Base-by-base conservation (phyloP, 2,329 filamentous ascomycete genomes). In the Fusarium ambrosium region DNA sequence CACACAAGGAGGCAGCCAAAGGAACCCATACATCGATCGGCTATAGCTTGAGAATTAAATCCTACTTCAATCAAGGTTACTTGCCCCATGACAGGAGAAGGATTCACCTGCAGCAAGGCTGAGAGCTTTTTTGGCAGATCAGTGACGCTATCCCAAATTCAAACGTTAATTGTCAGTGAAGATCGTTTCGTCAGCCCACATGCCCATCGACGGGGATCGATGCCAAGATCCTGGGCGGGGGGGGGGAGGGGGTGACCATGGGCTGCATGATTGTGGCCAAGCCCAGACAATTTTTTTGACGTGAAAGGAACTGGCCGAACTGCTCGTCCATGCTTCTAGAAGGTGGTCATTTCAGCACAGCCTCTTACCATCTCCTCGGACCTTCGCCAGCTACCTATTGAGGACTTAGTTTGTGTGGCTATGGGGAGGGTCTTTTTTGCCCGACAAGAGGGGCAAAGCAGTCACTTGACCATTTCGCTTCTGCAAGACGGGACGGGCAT, bases 391-490 rank as follows among this genome's bases (percentile, higher is more conserved):
- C 11, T 53, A 10, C 45, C 22, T 51, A 29, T 32, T 20, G 18
- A 13, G 27, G 48, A 4, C 27, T 29, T 32, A n/a, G 48, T 20
- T 32, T 14, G 32, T 29, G 48, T 53, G 48, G 48, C 48, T 53
- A 53, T 53, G 48, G 39, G 48, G 39, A 18, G n/a, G 24, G 48
- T 20, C 27, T 32, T 32, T 32, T 32, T 53, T 37, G 34, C 55
- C 22, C 20, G 8, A 37, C 16, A 34, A 58, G 53, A 59, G 22
- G 55, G 55, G 22, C 32, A 36, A 39, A 16, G 36, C 55, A 39
- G 55, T 59, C 55, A 41, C 36, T 59, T 41, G 55, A 58, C n/a
- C 32, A 58, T 58, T 14, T 58, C 32, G 55, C 55, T 58, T 37
- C 34, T 37, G 55, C 55, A 37, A 37, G 20, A 18, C 3, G n/a